Percentiles rank a stretch among this genome's conserved stretches.
phyloP scores from a whole-genome alignment of 2,329 filamentous ascomycete genomes.

The Reticulascus tulasneorum region DNA sequence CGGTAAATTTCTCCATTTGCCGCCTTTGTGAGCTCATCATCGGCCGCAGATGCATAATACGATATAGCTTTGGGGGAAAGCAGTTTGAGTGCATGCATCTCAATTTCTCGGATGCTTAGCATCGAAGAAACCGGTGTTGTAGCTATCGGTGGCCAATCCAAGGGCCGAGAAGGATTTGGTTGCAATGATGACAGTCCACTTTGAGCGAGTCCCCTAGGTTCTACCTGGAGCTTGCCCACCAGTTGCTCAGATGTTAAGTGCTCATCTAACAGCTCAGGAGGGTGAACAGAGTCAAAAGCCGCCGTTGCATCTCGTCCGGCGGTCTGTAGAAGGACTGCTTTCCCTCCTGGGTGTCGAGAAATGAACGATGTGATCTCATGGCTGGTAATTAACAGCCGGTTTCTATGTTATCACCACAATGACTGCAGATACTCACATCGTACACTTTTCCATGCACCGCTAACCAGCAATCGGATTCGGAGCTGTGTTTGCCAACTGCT shows the following conservation, averaged over 20 bases:
- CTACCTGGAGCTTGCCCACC: slow-evolving; percentile 44
- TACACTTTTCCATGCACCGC: slow-evolving; percentile 79
- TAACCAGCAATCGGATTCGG: slow-evolving; percentile 78
- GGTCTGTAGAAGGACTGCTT: slow-evolving; percentile 74
- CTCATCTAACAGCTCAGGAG: slow-evolving; percentile 73
- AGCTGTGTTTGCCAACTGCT: slow-evolving; percentile 69
- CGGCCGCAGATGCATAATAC: slow-evolving; percentile 80
- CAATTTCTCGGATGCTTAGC: slow-evolving; percentile 78
- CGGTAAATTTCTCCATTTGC: slow-evolving; percentile 72
- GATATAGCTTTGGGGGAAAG: slow-evolving; percentile 77
- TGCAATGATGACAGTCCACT: too few relatives aligned
- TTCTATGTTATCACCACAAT: background rate
- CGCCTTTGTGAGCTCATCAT: slow-evolving; percentile 72
- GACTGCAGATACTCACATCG: slow-evolving; percentile 63
- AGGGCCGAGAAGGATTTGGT: too few relatives aligned
- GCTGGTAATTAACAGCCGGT: background rate
- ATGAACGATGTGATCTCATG: slow-evolving; percentile 58
- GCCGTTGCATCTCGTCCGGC: slow-evolving; percentile 79
- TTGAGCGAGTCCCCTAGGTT: too few relatives aligned
- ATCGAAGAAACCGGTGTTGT: slow-evolving; percentile 54
- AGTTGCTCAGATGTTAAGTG: slow-evolving; percentile 65
- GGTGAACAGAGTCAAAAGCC: slow-evolving; percentile 82
- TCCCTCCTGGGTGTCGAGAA: slow-evolving; percentile 71
- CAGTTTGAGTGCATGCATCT: slow-evolving; percentile 66
- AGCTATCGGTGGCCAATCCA: background rate